Evolutionary conservation across 2,329 filamentous ascomycete species (phyloP), one percentile per base, ranked within the genome.

Genomic region (Ophiostoma montium): DNA sequence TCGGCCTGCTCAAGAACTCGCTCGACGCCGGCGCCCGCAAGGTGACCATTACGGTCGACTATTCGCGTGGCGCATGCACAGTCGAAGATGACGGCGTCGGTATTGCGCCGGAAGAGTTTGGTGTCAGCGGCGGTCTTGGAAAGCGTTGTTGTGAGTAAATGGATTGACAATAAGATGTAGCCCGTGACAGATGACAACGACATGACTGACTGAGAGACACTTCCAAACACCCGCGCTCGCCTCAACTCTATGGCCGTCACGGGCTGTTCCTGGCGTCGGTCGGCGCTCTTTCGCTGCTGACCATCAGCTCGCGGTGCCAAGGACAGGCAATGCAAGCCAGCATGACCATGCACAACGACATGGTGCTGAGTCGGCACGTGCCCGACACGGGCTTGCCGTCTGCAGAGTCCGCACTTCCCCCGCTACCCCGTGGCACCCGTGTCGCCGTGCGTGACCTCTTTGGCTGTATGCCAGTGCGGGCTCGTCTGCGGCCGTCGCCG

Each of bases 51-150:
- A 74, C 72, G 1, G 69, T 95, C 19, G 84, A 95, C 64, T 87
- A 86, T 60, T 63, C 66, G 48, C 79, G 82, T 21, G 90, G 88
- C 5, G 78, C 75, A 56, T 95, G 89, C 63, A 71, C 73, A 0
- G 75, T 95, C 5, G 84, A 94, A 59, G 92, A 98, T 61, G 75
- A 96, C 64, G 92, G 92, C 1, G 50, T 69, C 15, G 92, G 92
- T 0, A 94, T 98, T 42, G 61, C 69, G 1, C 76, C 84, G 1
- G 59, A 63, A 2, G 89, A 95, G 56, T 95, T 96, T 57, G 59
- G 60, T n/a, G 68, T 75, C 3, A 62, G 66, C 42, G 87, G 87
- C 5, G 82, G 84, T 0, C 68, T 95, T 16, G 84, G 79, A 21
- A 86, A 80, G 63, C 67, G 77, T 46, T 76, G 92, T 61, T 78